Evolutionary conservation across 1,284 basidiomycete species (phyloP).

Genomic region (Austroboletus novae-zelandiae): DNA sequence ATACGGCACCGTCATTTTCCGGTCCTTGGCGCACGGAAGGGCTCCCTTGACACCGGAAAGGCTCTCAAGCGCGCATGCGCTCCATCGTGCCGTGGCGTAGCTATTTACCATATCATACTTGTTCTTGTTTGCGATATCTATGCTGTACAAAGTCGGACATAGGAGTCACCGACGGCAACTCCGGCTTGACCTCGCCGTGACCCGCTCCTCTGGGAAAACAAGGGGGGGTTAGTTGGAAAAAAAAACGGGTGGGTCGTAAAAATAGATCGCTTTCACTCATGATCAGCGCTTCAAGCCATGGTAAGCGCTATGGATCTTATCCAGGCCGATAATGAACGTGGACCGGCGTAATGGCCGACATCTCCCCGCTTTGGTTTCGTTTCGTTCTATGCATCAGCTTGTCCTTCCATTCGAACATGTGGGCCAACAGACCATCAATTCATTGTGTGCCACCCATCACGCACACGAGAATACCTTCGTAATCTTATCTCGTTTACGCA

Average conservation of each 20-base stretch:
- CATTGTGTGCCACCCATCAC: slow-evolving; percentile 15
- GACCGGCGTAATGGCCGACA: neutral
- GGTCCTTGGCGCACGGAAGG: neutral
- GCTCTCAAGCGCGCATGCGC: neutral
- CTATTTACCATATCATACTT: no score
- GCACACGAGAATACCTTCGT: slow-evolving; percentile 7
- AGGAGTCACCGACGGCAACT: no score
- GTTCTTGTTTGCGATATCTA: no score
- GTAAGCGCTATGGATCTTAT: slow-evolving; percentile 5
- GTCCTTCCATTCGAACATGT: slow-evolving; percentile 13
- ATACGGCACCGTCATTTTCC: slow-evolving; percentile 11
- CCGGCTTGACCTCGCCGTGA: no score
- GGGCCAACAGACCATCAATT: slow-evolving; percentile 11
- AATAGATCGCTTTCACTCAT: slow-evolving; percentile 10
- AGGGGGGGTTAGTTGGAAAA: no score
- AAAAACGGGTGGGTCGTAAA: neutral
- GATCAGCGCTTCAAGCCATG: slow-evolving; percentile 21
- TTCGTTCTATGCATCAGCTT: neutral
- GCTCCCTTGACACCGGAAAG: neutral
- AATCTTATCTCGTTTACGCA: slow-evolving; percentile 11
- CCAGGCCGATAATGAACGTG: slow-evolving; percentile 3
- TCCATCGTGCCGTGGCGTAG: no score
- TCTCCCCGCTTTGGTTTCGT: neutral
- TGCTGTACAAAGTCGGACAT: no score
- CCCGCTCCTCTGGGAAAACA: no score